phyloP scores from a whole-genome alignment of 495 filamentous ascomycete species.

The Sordaria brevicollis region DNA sequence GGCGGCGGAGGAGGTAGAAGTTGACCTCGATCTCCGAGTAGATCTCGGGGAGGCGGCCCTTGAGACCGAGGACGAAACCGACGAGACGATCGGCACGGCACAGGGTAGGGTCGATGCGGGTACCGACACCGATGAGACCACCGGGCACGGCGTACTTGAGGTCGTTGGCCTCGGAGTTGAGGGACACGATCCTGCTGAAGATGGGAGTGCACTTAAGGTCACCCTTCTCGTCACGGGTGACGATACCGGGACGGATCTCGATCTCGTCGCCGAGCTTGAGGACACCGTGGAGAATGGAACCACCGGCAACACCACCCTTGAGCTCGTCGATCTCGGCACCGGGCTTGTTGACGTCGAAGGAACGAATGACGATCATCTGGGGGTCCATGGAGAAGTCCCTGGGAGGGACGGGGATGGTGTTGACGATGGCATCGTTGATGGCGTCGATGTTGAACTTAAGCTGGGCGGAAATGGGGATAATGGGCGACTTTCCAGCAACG shows the following conservation, averaged over 20 bases:
- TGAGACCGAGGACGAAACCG: constrained; percentile 92
- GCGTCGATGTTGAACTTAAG: constrained; percentile 99
- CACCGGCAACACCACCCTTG: constrained; percentile 97
- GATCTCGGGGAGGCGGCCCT: constrained; percentile 82
- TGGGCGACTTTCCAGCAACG: constrained; percentile 87
- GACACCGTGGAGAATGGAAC: constrained; percentile 89
- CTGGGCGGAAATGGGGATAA: constrained; percentile 97
- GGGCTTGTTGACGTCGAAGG: constrained; percentile 99
- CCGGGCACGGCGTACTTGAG: constrained; percentile 95
- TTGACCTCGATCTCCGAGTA: constrained; percentile 98
- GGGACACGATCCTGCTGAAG: constrained; percentile 83
- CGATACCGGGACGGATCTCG: constrained; percentile 93
- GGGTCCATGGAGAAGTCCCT: constrained; percentile 84
- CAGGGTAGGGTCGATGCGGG: constrained; percentile 89
- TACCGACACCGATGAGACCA: constrained; percentile 95
- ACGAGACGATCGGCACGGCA: constrained; percentile 98
- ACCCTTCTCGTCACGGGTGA: constrained; percentile 85
- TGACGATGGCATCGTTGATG: constrained; percentile 86
- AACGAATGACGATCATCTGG: constrained; percentile 97
- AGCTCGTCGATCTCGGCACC: constrained; percentile 99
- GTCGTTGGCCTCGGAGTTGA: constrained; percentile 97
- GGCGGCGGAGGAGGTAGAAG: constrained; percentile 89
- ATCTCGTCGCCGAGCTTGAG: constrained; percentile 95
- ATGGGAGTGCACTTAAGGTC: constrained; percentile 94
- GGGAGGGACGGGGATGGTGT: constrained; percentile 81